A percentile compares a stretch with the other conserved stretches of the same genome.
These are phyloP conservation scores for Globisporangium ultimum DNA, from an alignment of 352 stramenopile genomes.

Conservation along the genomic window DNA sequence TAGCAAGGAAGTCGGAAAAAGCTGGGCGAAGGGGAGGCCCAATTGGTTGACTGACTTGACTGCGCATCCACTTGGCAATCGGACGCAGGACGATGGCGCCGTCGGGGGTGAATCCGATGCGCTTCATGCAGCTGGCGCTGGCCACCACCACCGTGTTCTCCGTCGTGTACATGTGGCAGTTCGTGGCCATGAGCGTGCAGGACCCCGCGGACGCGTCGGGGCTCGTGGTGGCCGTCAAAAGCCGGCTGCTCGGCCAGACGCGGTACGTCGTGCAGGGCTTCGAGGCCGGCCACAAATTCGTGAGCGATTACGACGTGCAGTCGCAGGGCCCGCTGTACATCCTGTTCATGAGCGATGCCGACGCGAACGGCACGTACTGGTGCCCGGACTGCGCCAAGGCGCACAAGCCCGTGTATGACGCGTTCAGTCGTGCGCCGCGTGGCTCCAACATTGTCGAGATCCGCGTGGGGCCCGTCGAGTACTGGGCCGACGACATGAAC, in stretches of 20 bases:
- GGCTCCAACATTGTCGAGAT: conserved; percentile 70
- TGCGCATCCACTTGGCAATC: not conserved
- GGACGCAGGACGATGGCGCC: conserved; percentile 12
- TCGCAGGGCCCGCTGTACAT: conserved; percentile 66
- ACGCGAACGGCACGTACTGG: conserved; percentile 77
- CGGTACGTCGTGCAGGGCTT: conserved; percentile 69
- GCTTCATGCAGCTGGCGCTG: conserved; percentile 72
- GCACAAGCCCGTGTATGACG: conserved; percentile 52
- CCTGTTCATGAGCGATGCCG: conserved; percentile 70
- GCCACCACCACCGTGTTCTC: conserved; percentile 53
- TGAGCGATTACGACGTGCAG: conserved; percentile 69
- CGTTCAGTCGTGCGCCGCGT: conserved; percentile 57
- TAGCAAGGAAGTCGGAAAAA: not conserved
- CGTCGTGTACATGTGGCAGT: conserved; percentile 70
- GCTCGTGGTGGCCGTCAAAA: conserved; percentile 22
- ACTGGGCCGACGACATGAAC: conserved; percentile 77
- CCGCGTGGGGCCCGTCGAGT: conserved; percentile 41
- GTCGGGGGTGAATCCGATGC: conserved; percentile 41
- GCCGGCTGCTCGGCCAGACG: conserved; percentile 49
- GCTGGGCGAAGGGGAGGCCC: not conserved
- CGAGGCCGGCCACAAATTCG: conserved; percentile 65
- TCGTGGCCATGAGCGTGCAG: conserved; percentile 40
- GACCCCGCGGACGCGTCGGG: conserved; percentile 15
- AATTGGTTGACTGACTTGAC: not conserved
- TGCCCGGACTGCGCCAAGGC: conserved; percentile 60